phyloP scores from a whole-genome alignment of 345 rosid genomes.

The Moricandia arvensis region DNA sequence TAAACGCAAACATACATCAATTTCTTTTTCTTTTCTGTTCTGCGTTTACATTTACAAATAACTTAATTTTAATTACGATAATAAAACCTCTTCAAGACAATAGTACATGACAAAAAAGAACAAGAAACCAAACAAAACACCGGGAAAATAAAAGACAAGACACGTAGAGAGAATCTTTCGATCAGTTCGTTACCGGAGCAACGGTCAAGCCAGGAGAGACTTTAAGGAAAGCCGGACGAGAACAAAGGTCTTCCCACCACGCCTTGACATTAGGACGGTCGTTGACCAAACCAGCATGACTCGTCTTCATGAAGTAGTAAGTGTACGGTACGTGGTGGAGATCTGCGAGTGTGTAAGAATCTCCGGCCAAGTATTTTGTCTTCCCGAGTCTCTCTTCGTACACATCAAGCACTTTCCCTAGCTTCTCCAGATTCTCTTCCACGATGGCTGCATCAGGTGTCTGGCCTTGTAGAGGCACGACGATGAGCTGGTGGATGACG shows the following conservation, averaged over 20 bases:
- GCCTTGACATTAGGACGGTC: slow-evolving; percentile 71
- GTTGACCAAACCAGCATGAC: slow-evolving; percentile 42
- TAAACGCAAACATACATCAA: slow-evolving; percentile 12
- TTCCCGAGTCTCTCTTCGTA: slow-evolving; percentile 58
- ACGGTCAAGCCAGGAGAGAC: slow-evolving; percentile 58
- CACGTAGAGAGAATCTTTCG: not conserved
- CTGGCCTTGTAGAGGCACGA: slow-evolving; percentile 51
- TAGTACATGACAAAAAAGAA: not conserved
- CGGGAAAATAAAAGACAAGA: not conserved
- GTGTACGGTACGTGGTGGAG: slow-evolving; percentile 65
- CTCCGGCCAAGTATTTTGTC: slow-evolving; percentile 69
- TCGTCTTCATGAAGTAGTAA: slow-evolving; percentile 69
- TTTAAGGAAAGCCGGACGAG: slow-evolving; percentile 64
- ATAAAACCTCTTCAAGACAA: too few species aligned
- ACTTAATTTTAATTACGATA: not conserved
- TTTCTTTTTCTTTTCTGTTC: not conserved
- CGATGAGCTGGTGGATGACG: slow-evolving; percentile 49
- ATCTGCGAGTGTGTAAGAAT: slow-evolving; percentile 74
- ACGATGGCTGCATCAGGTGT: slow-evolving; percentile 51
- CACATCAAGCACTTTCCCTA: slow-evolving; percentile 58
- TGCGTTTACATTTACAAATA: slow-evolving; percentile 10
- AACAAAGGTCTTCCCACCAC: slow-evolving; percentile 82
- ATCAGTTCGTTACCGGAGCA: slow-evolving; percentile 28
- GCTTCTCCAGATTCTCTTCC: slow-evolving; percentile 51
- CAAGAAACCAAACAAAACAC: not conserved